Evolutionary conservation across 352 stramenopile species (phyloP).

Genomic region (Phytophthora sp.): DNA sequence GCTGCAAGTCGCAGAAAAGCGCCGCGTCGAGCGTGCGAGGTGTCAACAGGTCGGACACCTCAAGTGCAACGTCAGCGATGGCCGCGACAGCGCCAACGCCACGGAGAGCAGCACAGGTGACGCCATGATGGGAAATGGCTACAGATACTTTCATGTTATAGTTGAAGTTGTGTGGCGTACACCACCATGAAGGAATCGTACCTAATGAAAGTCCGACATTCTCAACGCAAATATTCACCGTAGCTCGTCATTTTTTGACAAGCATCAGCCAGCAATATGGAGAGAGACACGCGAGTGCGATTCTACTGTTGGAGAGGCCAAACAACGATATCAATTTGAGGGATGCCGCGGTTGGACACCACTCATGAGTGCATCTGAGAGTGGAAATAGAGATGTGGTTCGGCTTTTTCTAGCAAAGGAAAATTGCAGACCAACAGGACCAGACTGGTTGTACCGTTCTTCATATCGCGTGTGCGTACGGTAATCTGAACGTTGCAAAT

Average conservation of each 20-base stretch:
- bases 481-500: not conserved
- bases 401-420: not conserved
- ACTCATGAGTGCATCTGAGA: not conserved
- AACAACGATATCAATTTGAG: conserved; percentile 3
- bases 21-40: conserved; percentile 3
- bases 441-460: not conserved
- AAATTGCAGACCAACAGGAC: not conserved
- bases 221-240: no score
- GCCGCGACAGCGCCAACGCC: no score
- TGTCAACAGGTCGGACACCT: not conserved
- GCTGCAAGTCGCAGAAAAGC: not conserved
- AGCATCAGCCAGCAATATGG: no score
- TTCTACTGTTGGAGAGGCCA: conserved; percentile 1
- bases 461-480: not conserved
- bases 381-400: not conserved
- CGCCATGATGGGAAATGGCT: no score
- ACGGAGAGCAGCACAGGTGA: no score
- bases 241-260: no score
- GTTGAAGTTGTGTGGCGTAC: no score
- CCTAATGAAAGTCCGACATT: no score
- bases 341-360: not conserved
- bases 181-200: no score
- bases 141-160: no score
- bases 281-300: no score
- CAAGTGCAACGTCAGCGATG: not conserved